Base-by-base conservation (phyloP, 495 filamentous ascomycete genomes). In the Lophiostoma macrostomum region DNA sequence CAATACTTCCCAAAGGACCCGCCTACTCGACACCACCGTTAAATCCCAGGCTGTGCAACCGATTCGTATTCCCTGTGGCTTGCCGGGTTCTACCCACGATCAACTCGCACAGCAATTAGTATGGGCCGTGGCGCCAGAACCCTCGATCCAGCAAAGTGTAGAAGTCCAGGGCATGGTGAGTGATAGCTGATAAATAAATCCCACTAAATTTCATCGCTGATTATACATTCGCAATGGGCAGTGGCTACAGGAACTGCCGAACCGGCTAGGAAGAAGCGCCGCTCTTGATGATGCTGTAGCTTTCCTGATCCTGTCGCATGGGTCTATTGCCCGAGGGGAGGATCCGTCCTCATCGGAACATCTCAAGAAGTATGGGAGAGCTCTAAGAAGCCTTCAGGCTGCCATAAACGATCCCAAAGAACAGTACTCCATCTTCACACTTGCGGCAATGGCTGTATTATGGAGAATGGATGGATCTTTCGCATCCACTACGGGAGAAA, bases 141-240 rank as follows among this genome's bases (percentile, higher is more conserved):
- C 29, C 10, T 11, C 39, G n/a, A n/a, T 23, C 14, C n/a, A 27
- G 10, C 8, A 43, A 29, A 19, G 2, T 5, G 23, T 29, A 19
- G 16, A 23, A 46, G 43, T 46, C 43, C 43, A 18, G 24, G n/a
- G 6, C 29, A 19, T 6, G n/a, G 29, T 20, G 43, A 46, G 39
- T 3, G 23, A 5, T 43, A 5, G 6, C 39, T 28, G 16, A 23
- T n/a, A 43, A n/a, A 28, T 43, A 27, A 27, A 43, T 14, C 39
- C 5, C 29, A 7, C 22, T 43, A n/a, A 43, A 28, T 19, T 27
- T 3, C 29, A 7, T 2, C 5, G 23, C 8, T 10, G 2, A 27
- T 14, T 34, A 2, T 46, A 1, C 43, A 46, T 22, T 7, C 19
- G n/a, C 27, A 16, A 32, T 11, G 43, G 43, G 5, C 31, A 31